A percentile compares a stretch with the other conserved stretches of the same genome.
Conservation (phyloP, 2,329 filamentous ascomycete genomes). For the Colletotrichum trifolii region DNA sequence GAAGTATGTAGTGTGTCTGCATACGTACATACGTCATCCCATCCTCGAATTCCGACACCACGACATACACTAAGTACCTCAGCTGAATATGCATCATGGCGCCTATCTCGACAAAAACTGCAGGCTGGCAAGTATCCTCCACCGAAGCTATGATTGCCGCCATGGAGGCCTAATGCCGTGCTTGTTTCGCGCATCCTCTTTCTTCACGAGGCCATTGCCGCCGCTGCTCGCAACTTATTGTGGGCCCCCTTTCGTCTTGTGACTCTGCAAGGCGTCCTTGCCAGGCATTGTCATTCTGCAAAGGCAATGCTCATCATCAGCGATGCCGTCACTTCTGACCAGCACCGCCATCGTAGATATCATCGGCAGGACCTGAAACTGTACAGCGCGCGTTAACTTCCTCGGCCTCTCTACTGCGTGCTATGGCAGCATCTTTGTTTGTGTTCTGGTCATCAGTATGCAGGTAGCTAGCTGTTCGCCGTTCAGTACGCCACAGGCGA, state of each 20-base stretch:
- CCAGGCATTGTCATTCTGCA: slow-evolving; percentile 7
- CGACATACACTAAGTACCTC: background rate
- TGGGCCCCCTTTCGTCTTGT: slow-evolving; percentile 25
- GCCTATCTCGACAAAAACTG: no score
- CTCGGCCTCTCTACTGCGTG: no score
- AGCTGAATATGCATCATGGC: background rate
- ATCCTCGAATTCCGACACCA: slow-evolving; percentile 3
- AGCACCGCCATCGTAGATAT: background rate
- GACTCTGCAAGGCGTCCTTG: slow-evolving; percentile 10
- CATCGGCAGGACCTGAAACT: no score
- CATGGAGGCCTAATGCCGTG: background rate
- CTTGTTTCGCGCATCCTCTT: slow-evolving; percentile 11
- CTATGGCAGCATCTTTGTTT: no score
- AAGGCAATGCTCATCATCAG: slow-evolving; percentile 18
- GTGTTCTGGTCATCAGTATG: no score
- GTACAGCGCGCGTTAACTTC: no score
- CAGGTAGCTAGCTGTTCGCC: no score
- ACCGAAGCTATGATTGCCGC: background rate
- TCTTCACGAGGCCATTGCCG: background rate
- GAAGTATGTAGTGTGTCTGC: no score
- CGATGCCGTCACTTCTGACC: slow-evolving; percentile 25
- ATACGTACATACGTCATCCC: slow-evolving; percentile 10
- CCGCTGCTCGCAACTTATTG: slow-evolving; percentile 16
- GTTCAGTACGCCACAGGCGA: no score
- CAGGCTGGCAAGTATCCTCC: no score